These are phyloP conservation scores for Coccomyxa sp. DNA, from an alignment of 139 green algal species.

Conservation along the genomic window DNA sequence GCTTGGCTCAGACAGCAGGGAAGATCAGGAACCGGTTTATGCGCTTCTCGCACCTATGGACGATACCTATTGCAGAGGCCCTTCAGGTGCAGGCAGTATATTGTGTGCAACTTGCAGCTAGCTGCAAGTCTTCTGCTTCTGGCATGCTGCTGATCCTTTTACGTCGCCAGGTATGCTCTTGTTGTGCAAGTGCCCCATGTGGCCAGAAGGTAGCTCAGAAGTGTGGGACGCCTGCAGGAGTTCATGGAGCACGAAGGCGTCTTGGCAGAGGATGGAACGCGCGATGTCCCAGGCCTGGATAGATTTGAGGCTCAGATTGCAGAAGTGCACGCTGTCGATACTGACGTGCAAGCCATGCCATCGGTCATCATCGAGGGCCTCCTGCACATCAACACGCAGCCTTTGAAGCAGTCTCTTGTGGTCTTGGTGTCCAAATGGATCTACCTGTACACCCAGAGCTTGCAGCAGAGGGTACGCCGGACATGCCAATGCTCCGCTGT, in stretches of 20 bases:
- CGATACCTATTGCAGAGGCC: too few species aligned
- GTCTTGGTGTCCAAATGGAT: slow-evolving; percentile 75
- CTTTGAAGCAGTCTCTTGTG: slow-evolving; percentile 62
- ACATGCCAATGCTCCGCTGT: too few species aligned
- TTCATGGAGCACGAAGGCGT: slow-evolving; percentile 49
- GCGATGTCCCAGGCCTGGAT: slow-evolving; percentile 65
- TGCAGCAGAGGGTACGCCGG: slow-evolving; percentile 58
- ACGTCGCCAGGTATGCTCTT: too few species aligned
- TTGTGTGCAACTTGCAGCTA: too few species aligned
- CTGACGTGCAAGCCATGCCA: slow-evolving; percentile 49
- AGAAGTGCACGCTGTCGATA: slow-evolving; percentile 54
- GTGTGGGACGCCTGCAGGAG: slow-evolving; percentile 36
- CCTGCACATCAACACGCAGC: slow-evolving; percentile 79
- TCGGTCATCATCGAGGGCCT: slow-evolving; percentile 61
- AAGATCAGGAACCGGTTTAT: too few species aligned
- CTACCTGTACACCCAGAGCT: slow-evolving; percentile 81
- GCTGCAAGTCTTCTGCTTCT: too few species aligned
- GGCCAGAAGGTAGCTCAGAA: too few species aligned
- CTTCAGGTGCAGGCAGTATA: too few species aligned
- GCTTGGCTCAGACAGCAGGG: too few species aligned
- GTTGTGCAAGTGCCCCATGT: too few species aligned
- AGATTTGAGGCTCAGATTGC: slow-evolving; percentile 75
- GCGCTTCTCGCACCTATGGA: too few species aligned
- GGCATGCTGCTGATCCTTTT: too few species aligned
- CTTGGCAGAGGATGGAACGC: slow-evolving; percentile 42